A percentile compares a stretch with the other conserved stretches of the same genome.
Evolutionary conservation across 192 early-diverging fungal genomes (phyloP).

Genomic region (Rhizophagus sp.): DNA sequence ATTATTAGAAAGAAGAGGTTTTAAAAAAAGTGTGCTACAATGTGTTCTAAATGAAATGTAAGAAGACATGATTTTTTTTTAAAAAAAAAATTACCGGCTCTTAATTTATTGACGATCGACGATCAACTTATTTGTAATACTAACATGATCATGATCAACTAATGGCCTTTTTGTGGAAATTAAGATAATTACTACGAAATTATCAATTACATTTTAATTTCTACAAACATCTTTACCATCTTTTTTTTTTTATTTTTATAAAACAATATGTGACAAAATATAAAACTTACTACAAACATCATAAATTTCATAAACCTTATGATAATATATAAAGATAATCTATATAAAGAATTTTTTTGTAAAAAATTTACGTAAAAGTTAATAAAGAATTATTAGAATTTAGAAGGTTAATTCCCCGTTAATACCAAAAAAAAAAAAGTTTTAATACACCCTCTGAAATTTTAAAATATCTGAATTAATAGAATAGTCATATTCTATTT

Average conservation of each 20-base stretch:
- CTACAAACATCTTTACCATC: not conserved
- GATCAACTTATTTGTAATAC: too few relatives aligned
- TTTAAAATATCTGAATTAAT: too few relatives aligned
- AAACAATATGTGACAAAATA: not conserved
- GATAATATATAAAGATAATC: too few relatives aligned
- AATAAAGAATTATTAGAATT: not conserved
- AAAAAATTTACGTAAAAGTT: not conserved
- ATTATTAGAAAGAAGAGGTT: not conserved
- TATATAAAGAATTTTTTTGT: not conserved
- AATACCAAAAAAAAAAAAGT: too few relatives aligned
- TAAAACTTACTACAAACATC: not conserved
- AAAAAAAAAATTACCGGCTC: too few relatives aligned
- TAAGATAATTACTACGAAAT: not conserved
- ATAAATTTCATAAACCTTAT: not conserved
- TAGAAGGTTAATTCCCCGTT: not conserved
- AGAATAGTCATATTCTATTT: not conserved
- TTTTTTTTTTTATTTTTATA: not conserved
- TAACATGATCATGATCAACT: too few relatives aligned
- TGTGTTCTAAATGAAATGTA: too few relatives aligned
- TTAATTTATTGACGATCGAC: too few relatives aligned
- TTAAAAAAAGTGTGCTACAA: not conserved
- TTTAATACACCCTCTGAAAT: too few relatives aligned
- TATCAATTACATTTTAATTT: not conserved
- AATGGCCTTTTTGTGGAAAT: too few relatives aligned
- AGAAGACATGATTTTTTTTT: too few relatives aligned